A percentile compares a stretch with the other conserved stretches of the same genome.
Evolutionary conservation across 768 basidiomycete genomes (phyloP).

Genomic region (Amanita thiersii): DNA sequence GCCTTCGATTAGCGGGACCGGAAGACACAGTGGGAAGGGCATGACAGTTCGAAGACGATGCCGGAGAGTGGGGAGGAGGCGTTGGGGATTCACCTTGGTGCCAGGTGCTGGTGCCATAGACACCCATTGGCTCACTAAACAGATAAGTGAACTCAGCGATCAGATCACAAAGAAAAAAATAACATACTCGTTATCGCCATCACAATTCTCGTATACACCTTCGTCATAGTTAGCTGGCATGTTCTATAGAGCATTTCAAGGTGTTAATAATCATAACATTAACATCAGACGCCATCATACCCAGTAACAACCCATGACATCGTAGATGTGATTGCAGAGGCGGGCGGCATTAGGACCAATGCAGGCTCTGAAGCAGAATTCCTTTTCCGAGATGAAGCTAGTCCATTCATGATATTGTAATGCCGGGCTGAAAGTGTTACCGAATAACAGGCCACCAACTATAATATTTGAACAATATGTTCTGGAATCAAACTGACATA

Average conservation of each 20-base stretch:
- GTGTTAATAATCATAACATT: not conserved
- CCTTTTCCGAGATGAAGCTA: conserved; percentile 61
- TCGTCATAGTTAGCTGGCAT: conserved; percentile 62
- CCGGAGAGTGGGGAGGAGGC: conserved; percentile 49
- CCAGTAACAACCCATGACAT: conserved; percentile 56
- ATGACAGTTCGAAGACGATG: conserved; percentile 59
- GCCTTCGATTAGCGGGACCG: too few relatives aligned
- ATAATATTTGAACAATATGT: conserved; percentile 13
- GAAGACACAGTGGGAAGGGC: conserved; percentile 26
- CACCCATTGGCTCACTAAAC: conserved; percentile 50
- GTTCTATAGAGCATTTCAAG: conserved; percentile 32
- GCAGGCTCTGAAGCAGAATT: conserved; percentile 74
- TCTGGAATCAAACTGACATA: conserved; percentile 10
- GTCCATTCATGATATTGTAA: conserved; percentile 78
- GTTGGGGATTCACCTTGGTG: conserved; percentile 52
- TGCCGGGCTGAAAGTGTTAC: conserved; percentile 43
- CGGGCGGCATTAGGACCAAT: conserved; percentile 45
- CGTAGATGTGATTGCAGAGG: conserved; percentile 74
- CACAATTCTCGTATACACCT: conserved; percentile 58
- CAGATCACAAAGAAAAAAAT: too few relatives aligned
- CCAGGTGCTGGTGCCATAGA: conserved; percentile 68
- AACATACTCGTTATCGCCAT: conserved; percentile 44
- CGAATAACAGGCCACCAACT: conserved; percentile 69
- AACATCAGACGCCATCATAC: too few relatives aligned
- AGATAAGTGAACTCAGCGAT: too few relatives aligned